Conservation (phyloP, 2,329 filamentous ascomycete species). For the Tolypocladium cylindrosporum region DNA sequence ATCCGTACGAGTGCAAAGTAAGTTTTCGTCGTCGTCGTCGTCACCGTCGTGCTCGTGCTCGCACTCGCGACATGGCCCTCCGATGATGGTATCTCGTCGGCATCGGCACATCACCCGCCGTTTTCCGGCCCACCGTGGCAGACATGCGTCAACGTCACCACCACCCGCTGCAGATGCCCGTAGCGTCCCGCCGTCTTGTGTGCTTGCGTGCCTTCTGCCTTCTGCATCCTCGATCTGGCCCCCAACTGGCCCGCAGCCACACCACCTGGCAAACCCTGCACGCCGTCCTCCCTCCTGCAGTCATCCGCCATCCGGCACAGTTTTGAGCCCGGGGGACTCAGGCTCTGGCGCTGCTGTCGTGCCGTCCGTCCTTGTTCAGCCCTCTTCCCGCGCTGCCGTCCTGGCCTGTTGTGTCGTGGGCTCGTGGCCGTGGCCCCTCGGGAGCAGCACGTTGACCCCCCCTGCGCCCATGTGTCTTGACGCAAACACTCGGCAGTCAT, state of each 20-base stretch:
- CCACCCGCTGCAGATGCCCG: background rate
- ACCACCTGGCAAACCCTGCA: background rate
- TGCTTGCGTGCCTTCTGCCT: background rate
- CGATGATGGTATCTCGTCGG: background rate
- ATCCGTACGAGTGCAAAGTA: background rate
- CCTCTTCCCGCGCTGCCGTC: background rate
- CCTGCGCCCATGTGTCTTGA: background rate
- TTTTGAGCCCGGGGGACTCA: conserved; percentile 2
- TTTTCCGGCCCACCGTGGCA: background rate
- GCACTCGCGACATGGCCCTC: background rate
- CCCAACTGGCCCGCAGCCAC: background rate
- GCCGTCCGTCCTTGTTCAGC: background rate
- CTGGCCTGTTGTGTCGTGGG: background rate
- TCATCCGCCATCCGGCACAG: conserved; percentile 1
- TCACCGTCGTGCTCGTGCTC: background rate
- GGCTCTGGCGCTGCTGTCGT: background rate
- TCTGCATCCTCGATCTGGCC: background rate
- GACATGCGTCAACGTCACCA: background rate
- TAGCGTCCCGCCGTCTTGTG: background rate
- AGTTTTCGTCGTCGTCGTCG: no score
- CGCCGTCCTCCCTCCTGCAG: background rate
- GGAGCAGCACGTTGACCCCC: background rate
- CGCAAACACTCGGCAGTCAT: background rate
- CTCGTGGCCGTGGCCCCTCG: background rate
- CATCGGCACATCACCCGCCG: background rate